Evolutionary conservation across 768 basidiomycete genomes (phyloP).

Genomic region (Tricholoma flavovirens): DNA sequence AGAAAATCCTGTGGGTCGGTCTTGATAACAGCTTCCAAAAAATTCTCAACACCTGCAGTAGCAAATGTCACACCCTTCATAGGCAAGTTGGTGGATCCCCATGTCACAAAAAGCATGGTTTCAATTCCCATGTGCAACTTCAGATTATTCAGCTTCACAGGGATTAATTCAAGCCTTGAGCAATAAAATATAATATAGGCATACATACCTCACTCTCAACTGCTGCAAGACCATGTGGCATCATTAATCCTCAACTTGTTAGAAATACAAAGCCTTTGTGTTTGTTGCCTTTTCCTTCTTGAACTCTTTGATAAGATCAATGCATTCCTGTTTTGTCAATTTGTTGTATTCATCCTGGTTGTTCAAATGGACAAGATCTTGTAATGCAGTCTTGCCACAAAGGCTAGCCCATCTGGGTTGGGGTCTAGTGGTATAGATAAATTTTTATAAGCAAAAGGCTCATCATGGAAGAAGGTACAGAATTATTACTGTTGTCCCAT

Average conservation of each 20-base stretch:
- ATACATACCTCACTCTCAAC: too few species aligned
- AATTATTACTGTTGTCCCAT: not conserved
- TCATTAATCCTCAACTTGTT: too few species aligned
- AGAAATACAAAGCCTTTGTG: too few species aligned
- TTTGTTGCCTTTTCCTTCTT: too few species aligned
- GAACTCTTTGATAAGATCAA: too few species aligned
- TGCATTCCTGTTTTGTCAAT: not conserved
- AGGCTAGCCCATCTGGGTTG: not conserved
- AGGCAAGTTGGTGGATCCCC: not conserved
- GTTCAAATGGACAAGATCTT: not conserved
- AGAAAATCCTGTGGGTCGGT: constrained; percentile 8
- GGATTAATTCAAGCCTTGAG: too few species aligned
- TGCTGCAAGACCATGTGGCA: too few species aligned
- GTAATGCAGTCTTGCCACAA: constrained; percentile 2
- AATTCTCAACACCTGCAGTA: constrained; percentile 6
- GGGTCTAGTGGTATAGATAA: constrained; percentile 4
- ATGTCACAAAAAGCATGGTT: too few species aligned
- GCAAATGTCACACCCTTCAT: constrained; percentile 1
- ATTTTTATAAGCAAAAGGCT: not conserved
- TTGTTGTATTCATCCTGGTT: not conserved
- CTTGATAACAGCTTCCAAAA: constrained; percentile 6
- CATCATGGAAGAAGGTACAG: not conserved
- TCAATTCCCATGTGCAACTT: too few species aligned
- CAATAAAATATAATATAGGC: too few species aligned
- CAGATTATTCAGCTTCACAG: too few species aligned